Percentiles rank a stretch among this genome's conserved stretches.
Evolutionary conservation across 2,329 filamentous ascomycete species (phyloP).

Genomic region (Colletotrichum sp.): DNA sequence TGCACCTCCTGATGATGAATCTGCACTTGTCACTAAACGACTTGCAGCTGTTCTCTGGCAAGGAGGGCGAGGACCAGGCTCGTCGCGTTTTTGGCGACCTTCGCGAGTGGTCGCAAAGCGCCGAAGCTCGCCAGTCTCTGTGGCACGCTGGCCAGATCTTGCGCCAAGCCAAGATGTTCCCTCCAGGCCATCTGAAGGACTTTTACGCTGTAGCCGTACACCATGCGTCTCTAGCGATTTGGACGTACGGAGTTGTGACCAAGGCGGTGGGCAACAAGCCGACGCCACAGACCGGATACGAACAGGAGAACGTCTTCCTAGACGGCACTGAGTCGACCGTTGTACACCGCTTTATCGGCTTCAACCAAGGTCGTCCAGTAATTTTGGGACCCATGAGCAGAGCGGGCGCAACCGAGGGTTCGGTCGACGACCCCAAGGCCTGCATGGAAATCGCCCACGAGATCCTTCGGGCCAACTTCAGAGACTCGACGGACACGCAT

Average conservation of each 20-base stretch:
- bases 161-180: slow-evolving; percentile 61
- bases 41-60: slow-evolving; percentile 70
- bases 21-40: slow-evolving; percentile 70
- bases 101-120: slow-evolving; percentile 62
- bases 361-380: slow-evolving; percentile 59
- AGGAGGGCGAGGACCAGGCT: slow-evolving; percentile 71
- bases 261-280: slow-evolving; percentile 38
- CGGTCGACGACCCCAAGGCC: slow-evolving; percentile 59
- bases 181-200: slow-evolving; percentile 60
- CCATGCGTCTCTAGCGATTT: slow-evolving; percentile 71
- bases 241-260: slow-evolving; percentile 70
- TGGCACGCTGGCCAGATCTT: slow-evolving; percentile 74
- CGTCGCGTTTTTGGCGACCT: slow-evolving; percentile 62
- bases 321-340: slow-evolving; percentile 60
- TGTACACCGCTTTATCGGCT: slow-evolving; percentile 60
- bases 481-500: slow-evolving; percentile 42
- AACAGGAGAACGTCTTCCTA: slow-evolving; percentile 51
- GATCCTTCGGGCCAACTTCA: slow-evolving; percentile 60
- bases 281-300: slow-evolving; percentile 35
- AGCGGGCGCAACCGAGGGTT: slow-evolving; percentile 37
- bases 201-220: slow-evolving; percentile 74
- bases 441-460: slow-evolving; percentile 65
- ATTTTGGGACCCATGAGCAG: slow-evolving; percentile 42
- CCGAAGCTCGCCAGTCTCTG: slow-evolving; percentile 62
- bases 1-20: slow-evolving; percentile 65